phyloP scores from a whole-genome alignment of 768 basidiomycete species.

The Lentinula edodes region DNA sequence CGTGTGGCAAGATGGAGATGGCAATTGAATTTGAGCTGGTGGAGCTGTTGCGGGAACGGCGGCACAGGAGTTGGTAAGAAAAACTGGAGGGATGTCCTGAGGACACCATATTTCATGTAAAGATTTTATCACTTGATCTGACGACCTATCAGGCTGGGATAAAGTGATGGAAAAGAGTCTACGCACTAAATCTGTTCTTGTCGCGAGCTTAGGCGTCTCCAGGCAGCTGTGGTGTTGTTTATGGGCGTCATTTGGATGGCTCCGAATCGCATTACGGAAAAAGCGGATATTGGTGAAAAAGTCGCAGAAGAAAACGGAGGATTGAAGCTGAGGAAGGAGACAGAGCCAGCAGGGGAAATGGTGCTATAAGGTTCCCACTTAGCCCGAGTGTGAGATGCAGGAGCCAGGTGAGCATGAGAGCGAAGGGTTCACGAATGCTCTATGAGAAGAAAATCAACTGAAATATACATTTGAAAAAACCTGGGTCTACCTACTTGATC shows the following conservation, averaged over 20 bases:
- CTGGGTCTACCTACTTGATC: too few relatives aligned
- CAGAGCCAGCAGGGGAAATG: too few relatives aligned
- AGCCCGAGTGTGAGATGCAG: too few relatives aligned
- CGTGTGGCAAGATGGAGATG: neutral
- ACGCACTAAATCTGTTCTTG: constrained; percentile 73
- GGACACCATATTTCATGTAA: constrained; percentile 77
- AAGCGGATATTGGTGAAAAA: constrained; percentile 22
- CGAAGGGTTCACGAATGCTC: too few relatives aligned
- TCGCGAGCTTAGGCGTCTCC: constrained; percentile 3
- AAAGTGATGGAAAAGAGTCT: constrained; percentile 6
- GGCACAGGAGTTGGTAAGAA: constrained; percentile 31
- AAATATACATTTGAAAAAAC: too few relatives aligned
- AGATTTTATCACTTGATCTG: constrained; percentile 77
- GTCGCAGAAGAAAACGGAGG: constrained; percentile 39
- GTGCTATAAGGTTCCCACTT: too few relatives aligned
- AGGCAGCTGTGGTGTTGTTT: constrained; percentile 24
- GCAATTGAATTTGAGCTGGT: neutral
- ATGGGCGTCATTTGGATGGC: constrained; percentile 22
- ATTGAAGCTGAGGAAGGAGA: too few relatives aligned
- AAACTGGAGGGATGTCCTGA: constrained; percentile 64
- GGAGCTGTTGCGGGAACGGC: constrained; percentile 19
- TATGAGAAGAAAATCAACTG: too few relatives aligned
- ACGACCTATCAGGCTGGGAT: constrained; percentile 3
- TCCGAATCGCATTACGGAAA: constrained; percentile 24
- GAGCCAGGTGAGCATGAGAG: too few relatives aligned